phyloP scores from a whole-genome alignment of 192 early-diverging fungal genomes.

The Backusella liffmaniae region DNA sequence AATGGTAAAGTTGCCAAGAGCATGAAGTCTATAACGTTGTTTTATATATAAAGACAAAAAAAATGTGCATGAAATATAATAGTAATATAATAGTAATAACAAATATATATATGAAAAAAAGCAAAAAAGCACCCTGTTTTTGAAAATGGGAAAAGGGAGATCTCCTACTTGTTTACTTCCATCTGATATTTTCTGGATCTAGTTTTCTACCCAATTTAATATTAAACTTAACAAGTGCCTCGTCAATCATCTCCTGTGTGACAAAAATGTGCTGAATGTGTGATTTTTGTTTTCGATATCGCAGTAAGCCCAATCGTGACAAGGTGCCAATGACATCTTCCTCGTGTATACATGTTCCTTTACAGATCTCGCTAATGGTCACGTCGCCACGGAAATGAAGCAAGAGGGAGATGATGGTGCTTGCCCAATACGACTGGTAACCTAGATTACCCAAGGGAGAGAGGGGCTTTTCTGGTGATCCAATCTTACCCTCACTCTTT shows the following conservation, averaged over 20 bases:
- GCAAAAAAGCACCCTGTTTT: too few species aligned
- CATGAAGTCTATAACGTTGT: background rate
- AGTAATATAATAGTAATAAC: background rate
- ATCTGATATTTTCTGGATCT: slow-evolving; percentile 10
- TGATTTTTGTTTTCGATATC: slow-evolving; percentile 12
- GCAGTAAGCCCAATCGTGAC: slow-evolving; percentile 10
- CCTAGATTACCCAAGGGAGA: slow-evolving; percentile 80
- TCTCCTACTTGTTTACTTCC: background rate
- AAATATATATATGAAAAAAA: too few species aligned
- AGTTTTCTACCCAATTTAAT: slow-evolving; percentile 12
- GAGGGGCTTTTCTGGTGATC: slow-evolving; percentile 87
- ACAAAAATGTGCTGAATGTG: background rate
- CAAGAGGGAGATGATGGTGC: slow-evolving; percentile 58
- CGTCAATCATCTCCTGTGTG: slow-evolving; percentile 1
- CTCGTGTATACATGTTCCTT: slow-evolving; percentile 26
- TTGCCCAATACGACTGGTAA: slow-evolving; percentile 83
- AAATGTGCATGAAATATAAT: background rate
- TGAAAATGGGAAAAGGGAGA: too few species aligned
- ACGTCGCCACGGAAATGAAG: slow-evolving; percentile 24
- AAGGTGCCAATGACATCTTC: slow-evolving; percentile 24
- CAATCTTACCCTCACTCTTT: slow-evolving; percentile 64
- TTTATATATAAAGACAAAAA: background rate
- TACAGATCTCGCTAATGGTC: slow-evolving; percentile 10
- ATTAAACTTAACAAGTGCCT: slow-evolving; percentile 4
- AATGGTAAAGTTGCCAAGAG: background rate